phyloP scores from a whole-genome alignment of 768 basidiomycete species.

The Megacollybia marginata region DNA sequence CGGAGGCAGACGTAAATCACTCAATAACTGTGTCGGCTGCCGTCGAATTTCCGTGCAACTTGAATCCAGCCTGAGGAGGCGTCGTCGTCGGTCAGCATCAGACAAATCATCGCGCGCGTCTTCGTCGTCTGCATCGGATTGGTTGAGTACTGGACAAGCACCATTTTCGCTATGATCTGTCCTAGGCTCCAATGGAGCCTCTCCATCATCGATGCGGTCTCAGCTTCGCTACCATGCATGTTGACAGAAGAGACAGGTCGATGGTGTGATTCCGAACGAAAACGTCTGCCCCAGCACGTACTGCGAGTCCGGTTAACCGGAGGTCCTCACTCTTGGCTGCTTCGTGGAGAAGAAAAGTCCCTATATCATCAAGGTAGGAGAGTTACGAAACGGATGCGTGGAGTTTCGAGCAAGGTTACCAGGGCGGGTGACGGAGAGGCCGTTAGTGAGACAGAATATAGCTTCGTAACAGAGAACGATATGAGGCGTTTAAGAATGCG shows the following conservation, averaged over 20 bases:
- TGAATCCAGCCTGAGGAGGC: conserved; percentile 53
- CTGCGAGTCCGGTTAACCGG: conserved; percentile 73
- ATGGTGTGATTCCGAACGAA: conserved; percentile 60
- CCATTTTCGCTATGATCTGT: conserved; percentile 15
- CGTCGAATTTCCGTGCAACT: conserved; percentile 62
- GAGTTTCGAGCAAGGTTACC: conserved; percentile 54
- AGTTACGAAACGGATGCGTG: conserved; percentile 67
- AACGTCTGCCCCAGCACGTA: conserved; percentile 82
- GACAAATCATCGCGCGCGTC: conserved; percentile 32
- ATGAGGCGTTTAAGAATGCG: conserved; percentile 65
- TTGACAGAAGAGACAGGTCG: background rate
- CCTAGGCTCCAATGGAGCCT: too few species aligned
- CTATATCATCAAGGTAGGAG: conserved; percentile 75
- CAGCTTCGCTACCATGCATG: conserved; percentile 8
- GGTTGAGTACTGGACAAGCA: too few species aligned
- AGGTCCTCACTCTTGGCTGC: conserved; percentile 78
- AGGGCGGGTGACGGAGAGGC: conserved; percentile 34
- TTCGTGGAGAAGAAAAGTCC: conserved; percentile 78
- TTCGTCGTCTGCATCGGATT: conserved; percentile 14
- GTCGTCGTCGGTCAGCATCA: conserved; percentile 33
- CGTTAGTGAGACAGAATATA: conserved; percentile 58
- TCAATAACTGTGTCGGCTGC: conserved; percentile 58
- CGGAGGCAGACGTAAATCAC: conserved; percentile 29
- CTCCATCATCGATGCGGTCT: conserved; percentile 8
- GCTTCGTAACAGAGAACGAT: conserved; percentile 61